Evolutionary conservation across 805 yeast species (phyloP).

Genomic region (Phaffomyces thermotolerans): DNA sequence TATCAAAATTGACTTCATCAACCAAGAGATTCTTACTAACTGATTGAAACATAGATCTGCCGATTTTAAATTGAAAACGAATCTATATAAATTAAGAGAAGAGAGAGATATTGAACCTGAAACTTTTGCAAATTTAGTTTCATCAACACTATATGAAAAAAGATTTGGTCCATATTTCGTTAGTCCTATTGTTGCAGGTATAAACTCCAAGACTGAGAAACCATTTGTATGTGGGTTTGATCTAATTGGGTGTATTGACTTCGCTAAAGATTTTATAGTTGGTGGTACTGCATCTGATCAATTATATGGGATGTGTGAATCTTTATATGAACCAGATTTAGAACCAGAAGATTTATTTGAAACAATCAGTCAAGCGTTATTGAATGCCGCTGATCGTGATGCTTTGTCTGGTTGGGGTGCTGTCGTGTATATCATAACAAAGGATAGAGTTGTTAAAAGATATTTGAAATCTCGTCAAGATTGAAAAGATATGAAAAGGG

Average conservation of each 20-base stretch:
- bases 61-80: constrained; percentile 75
- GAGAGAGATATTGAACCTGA: constrained; percentile 90
- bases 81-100: constrained; percentile 83
- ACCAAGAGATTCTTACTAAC: not conserved
- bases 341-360: constrained; percentile 95
- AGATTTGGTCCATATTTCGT: constrained; percentile 96
- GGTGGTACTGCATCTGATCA: constrained; percentile 97
- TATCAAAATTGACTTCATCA: not conserved
- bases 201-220: constrained; percentile 69
- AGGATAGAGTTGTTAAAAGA: constrained; percentile 84
- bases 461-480: constrained; percentile 94
- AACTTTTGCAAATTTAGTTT: constrained; percentile 86
- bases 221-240: constrained; percentile 96
- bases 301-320: constrained; percentile 97
- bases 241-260: constrained; percentile 93
- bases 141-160: constrained; percentile 81
- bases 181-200: constrained; percentile 95
- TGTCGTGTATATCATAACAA: constrained; percentile 82
- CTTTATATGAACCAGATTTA: constrained; percentile 86
- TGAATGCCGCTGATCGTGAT: constrained; percentile 95
- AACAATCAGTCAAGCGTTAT: constrained; percentile 86
- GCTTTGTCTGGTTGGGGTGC: constrained; percentile 99
- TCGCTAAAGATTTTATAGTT: constrained; percentile 89
- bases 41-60: constrained; percentile 36
- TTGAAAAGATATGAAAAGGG: constrained; percentile 28